Evolutionary conservation across 2,329 filamentous ascomycete genomes (phyloP).

Genomic region (Graphium sp.): DNA sequence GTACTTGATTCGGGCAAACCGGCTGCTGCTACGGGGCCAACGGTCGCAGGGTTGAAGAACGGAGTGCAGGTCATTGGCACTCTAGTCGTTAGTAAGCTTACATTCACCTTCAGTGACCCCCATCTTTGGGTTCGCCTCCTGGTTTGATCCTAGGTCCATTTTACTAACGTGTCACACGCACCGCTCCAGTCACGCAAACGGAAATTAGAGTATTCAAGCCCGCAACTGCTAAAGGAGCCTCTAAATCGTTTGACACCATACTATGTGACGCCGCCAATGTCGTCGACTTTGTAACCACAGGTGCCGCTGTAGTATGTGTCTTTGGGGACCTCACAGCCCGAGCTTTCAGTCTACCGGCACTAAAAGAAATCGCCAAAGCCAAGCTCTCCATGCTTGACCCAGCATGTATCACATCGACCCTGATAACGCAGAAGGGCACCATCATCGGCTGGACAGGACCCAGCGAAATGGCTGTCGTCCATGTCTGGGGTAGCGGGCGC

Average conservation of each 20-base stretch:
- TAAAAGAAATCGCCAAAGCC: slow-evolving; percentile 66
- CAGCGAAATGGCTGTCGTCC: slow-evolving; percentile 68
- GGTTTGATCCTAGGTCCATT: not conserved
- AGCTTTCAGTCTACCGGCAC: slow-evolving; percentile 70
- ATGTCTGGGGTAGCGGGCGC: slow-evolving; percentile 65
- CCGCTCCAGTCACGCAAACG: slow-evolving; percentile 37
- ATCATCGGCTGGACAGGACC: slow-evolving; percentile 81
- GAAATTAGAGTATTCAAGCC: slow-evolving; percentile 83
- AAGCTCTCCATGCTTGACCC: slow-evolving; percentile 57
- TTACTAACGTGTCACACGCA: too few relatives aligned
- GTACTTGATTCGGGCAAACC: slow-evolving; percentile 59
- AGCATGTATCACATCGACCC: slow-evolving; percentile 49
- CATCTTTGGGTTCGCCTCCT: not conserved
- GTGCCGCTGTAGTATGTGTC: slow-evolving; percentile 64
- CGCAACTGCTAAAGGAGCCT: slow-evolving; percentile 71
- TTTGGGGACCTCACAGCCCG: slow-evolving; percentile 71
- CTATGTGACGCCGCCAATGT: slow-evolving; percentile 71
- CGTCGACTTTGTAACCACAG: slow-evolving; percentile 56
- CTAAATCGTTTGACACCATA: slow-evolving; percentile 71
- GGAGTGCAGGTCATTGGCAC: slow-evolving; percentile 66
- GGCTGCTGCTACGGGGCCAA: slow-evolving; percentile 57
- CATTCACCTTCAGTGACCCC: not conserved
- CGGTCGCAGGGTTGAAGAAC: slow-evolving; percentile 60
- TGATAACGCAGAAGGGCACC: slow-evolving; percentile 63
- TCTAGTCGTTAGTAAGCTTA: slow-evolving; percentile 50